phyloP scores from a whole-genome alignment of 768 basidiomycete genomes.

The Termitomyces sp. region DNA sequence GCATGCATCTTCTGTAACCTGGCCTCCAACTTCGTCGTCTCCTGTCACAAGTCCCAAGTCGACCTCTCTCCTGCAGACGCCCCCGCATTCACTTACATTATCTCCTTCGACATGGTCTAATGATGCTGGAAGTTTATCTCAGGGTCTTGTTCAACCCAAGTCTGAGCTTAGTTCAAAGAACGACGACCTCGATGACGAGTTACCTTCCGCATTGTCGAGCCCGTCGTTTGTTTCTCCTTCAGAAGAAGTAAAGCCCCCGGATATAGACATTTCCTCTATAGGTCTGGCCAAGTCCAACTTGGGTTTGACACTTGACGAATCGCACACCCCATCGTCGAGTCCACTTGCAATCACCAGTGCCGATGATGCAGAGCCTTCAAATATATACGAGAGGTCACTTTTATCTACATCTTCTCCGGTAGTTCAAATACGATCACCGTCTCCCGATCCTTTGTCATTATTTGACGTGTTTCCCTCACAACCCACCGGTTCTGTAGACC shows the following conservation, averaged over 20 bases:
- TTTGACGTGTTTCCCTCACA: neutral
- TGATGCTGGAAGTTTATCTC: neutral
- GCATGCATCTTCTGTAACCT: neutral
- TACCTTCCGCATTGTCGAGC: neutral
- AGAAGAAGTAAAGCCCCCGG: neutral
- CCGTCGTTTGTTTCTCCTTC: neutral
- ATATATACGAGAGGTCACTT: neutral
- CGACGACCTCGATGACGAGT: neutral
- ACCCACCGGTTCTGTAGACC: neutral
- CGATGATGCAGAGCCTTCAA: neutral
- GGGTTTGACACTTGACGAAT: neutral
- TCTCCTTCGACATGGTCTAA: neutral
- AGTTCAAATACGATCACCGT: conserved; percentile 8
- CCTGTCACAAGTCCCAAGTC: conserved; percentile 3
- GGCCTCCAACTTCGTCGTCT: neutral
- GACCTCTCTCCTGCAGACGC: conserved; percentile 2
- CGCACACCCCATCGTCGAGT: neutral
- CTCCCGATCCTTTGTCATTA: conserved; percentile 12
- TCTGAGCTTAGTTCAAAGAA: neutral
- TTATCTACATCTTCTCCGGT: conserved; percentile 4
- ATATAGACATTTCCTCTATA: neutral
- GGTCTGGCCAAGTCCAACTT: neutral
- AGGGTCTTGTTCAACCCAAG: neutral
- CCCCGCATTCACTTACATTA: neutral
- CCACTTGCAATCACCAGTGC: neutral